phyloP scores from a whole-genome alignment of 2,329 filamentous ascomycete species.

The Ilyonectria destructans region DNA sequence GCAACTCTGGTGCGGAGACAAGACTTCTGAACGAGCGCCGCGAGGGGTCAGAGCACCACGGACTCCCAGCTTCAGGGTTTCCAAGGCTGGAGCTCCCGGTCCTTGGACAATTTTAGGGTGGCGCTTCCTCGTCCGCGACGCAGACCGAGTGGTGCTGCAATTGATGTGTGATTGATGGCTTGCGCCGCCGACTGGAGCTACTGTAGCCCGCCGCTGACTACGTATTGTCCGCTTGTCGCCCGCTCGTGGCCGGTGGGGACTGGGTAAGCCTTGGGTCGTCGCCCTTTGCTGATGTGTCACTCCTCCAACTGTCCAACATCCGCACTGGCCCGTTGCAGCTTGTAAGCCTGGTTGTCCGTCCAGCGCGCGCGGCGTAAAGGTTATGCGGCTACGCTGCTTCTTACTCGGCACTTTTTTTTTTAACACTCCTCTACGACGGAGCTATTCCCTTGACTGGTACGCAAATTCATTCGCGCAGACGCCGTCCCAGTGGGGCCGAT shows the following conservation, averaged over 20 bases:
- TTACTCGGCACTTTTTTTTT: slow-evolving; percentile 17
- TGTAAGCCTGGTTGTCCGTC: slow-evolving; percentile 10
- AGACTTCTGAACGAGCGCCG: slow-evolving; percentile 33
- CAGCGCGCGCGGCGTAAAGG: slow-evolving; percentile 20
- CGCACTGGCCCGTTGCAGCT: slow-evolving; percentile 16
- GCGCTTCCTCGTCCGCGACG: slow-evolving; percentile 13
- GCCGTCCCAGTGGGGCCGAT: slow-evolving; percentile 26
- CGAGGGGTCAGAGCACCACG: slow-evolving; percentile 39
- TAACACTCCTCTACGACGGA: slow-evolving; percentile 7
- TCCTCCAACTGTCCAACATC: slow-evolving; percentile 20
- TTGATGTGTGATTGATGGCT: slow-evolving; percentile 17
- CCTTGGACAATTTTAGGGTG: slow-evolving; percentile 31
- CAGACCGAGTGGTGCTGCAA: slow-evolving; percentile 3
- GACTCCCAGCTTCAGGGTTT: not conserved
- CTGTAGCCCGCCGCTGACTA: slow-evolving; percentile 20
- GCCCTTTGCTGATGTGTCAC: slow-evolving; percentile 35
- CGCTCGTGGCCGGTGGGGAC: slow-evolving; percentile 44
- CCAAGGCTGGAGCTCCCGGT: slow-evolving; percentile 28
- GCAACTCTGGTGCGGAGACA: slow-evolving; percentile 34
- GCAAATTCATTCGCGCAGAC: slow-evolving; percentile 19
- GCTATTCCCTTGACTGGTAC: slow-evolving; percentile 6
- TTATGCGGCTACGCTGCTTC: slow-evolving; percentile 22
- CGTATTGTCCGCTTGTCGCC: slow-evolving; percentile 28
- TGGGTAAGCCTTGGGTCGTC: slow-evolving; percentile 30
- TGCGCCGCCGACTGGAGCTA: slow-evolving; percentile 26